A percentile compares a stretch with the other conserved stretches of the same genome.
These are phyloP conservation scores for Linanthus parryae DNA, from an alignment of 148 eudicot genomes.

Conservation along the genomic window DNA sequence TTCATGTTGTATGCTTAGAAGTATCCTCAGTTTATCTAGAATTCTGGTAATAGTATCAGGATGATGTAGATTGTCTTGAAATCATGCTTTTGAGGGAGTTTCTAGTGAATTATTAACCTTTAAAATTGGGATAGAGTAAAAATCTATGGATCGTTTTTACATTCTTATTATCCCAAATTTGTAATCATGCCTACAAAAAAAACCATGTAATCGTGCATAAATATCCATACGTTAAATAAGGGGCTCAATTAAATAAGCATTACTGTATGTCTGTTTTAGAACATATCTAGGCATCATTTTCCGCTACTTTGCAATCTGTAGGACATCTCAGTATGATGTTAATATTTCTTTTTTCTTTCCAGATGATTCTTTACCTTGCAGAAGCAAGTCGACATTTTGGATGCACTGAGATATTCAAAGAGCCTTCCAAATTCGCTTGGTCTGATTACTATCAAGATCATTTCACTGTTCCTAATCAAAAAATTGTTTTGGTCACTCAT, in stretches of 20 bases:
- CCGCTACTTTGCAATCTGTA: neutral
- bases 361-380: slow-evolving; percentile 94
- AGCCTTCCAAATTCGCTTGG: slow-evolving; percentile 95
- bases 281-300: slow-evolving; percentile 3
- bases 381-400: slow-evolving; percentile 93
- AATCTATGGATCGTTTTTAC: too few species aligned
- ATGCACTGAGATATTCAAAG: slow-evolving; percentile 89
- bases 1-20: neutral
- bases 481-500: slow-evolving; percentile 72
- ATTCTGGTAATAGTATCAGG: too few species aligned
- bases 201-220: too few species aligned
- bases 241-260: neutral
- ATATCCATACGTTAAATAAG: too few species aligned
- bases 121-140: too few species aligned
- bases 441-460: slow-evolving; percentile 92
- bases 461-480: slow-evolving; percentile 70
- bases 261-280: neutral
- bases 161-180: too few species aligned
- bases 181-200: too few species aligned
- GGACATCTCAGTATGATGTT: neutral
- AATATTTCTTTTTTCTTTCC: slow-evolving; percentile 16
- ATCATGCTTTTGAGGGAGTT: too few species aligned
- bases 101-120: too few species aligned
- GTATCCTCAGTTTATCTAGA: too few species aligned
- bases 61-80: too few species aligned